Base-by-base conservation (phyloP, 1,284 basidiomycete species). In the Boletus mariae region DNA sequence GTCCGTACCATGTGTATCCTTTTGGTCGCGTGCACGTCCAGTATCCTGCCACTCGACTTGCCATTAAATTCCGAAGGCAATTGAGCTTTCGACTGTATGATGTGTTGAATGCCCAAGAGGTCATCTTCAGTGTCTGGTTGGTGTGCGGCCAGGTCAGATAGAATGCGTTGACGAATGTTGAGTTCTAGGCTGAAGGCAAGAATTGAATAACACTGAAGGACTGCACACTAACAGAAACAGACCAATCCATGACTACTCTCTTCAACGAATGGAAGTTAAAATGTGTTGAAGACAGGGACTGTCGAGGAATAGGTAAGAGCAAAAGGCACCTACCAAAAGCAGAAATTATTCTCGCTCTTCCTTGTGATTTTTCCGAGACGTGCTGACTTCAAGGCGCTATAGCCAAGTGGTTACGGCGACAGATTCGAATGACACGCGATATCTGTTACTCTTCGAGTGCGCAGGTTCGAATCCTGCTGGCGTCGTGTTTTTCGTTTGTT, bases 131-230 rank as follows among this genome's bases (percentile, higher is more conserved):
- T 73, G 32, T 77, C 75, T 10, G 77, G 76, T 52, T 85, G 74
- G 65, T 84, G 87, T 29, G 76, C 72, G 4, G 90, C 92, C 55
- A 96, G 80, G 70, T 92, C 89, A 28, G 84, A 82, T 32, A 96
- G 74, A 59, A 95, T 88, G 59, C 82, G 79, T 65, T 90, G 87
- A 61, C 88, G 90, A 51, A 94, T 85, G 70, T 91, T 88, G 17
- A 90, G 69, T 62, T 90, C 87, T 23, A 90, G 70, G 59, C 86
- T 89, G 54, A 45, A 4, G 35, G 3, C 0, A 17, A 37, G n/a
- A 43, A 38, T 29, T 51, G 2, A 38, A 25, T 10, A 54, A 41
- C n/a, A 10, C 12, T 26, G n/a, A 31, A 34, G n/a, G 17, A 20
- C 12, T 46, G 0, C 9, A n/a, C 7, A 42, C 15, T 8, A 34